Evolutionary conservation across 148 eudicot species (phyloP), one percentile per base, ranked within the genome.

Genomic region (Agrostemma githago): DNA sequence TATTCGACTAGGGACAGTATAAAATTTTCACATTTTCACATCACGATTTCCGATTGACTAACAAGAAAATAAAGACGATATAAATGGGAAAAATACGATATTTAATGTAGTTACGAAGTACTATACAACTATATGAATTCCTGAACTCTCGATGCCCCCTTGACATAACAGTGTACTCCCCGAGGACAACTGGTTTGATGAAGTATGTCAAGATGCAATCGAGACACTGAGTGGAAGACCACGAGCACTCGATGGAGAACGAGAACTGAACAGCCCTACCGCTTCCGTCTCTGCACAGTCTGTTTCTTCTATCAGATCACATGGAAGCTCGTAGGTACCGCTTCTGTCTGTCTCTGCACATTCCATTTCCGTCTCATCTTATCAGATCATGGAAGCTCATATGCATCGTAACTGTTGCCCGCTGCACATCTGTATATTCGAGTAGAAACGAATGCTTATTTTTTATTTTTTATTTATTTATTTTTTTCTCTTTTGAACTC

Each of bases 281-380:
- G 98, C 98, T 78, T 90, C 98, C 64, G 91, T 93, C 46, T 93
- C 98, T 8, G 96, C 98, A 10, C 98, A 93, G 57, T 93, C 98
- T 44, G 83, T 89, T 68, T 93, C 98, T 51, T 91, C 98, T 4
- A 74, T 79, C 68, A 87, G 88, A 84, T 93, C 98, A 76, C 96
- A 90, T 81, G 96, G 96, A 68, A 93, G 98, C 81, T 88, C 90
- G 58, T 93, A 82, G 83, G 76, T 38, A 53, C 76, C 68, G 53
- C 16, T 1, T 8, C 7, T 34, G 42, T 20, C 75, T 56, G 42
- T 20, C 75, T 56, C 71, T 87, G 89, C 86, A 83, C 17, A 86
- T 76, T 80, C 34, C 34, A 1, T 26, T 26, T 93, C 98, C 51
- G 83, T 89, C 66, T 93, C 98, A 57, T 91, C 98, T 4, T 26